Percentiles rank a stretch among this genome's conserved stretches.
Conservation (phyloP, 805 yeast species). For the Yamadazyma kitorensis region DNA sequence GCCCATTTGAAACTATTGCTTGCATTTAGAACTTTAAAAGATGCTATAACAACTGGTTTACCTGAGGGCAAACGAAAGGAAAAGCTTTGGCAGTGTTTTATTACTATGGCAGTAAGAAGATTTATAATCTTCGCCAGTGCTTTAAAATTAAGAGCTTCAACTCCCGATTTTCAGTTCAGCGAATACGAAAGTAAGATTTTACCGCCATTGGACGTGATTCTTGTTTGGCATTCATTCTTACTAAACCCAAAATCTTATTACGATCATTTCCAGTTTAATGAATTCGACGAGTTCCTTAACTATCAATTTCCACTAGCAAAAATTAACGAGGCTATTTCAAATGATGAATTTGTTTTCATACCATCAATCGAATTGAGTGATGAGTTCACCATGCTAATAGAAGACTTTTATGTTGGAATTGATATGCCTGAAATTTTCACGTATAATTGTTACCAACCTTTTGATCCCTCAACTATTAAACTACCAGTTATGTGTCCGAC, state of each 20-base stretch:
- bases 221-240: constrained; percentile 23
- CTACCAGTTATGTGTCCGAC: constrained; percentile 15
- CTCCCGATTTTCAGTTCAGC: no score
- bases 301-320: constrained; percentile 18
- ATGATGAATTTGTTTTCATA: constrained; percentile 6
- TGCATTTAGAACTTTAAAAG: constrained; percentile 17
- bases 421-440: constrained; percentile 3
- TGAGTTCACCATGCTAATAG: background rate
- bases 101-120: constrained; percentile 21
- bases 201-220: constrained; percentile 21
- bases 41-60: background rate
- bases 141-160: background rate
- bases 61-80: constrained; percentile 2
- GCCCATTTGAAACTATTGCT: constrained; percentile 22
- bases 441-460: constrained; percentile 5
- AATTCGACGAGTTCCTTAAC: constrained; percentile 8
- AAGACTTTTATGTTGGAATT: background rate
- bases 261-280: constrained; percentile 12
- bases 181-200: no score
- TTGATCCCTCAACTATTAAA: constrained; percentile 3
- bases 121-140: constrained; percentile 21
- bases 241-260: constrained; percentile 17
- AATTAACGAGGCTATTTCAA: constrained; percentile 8
- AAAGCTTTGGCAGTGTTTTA: constrained; percentile 21
- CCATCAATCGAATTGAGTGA: constrained; percentile 5